phyloP scores from a whole-genome alignment of 345 rosid species.

The Gossypium longicalyx region DNA sequence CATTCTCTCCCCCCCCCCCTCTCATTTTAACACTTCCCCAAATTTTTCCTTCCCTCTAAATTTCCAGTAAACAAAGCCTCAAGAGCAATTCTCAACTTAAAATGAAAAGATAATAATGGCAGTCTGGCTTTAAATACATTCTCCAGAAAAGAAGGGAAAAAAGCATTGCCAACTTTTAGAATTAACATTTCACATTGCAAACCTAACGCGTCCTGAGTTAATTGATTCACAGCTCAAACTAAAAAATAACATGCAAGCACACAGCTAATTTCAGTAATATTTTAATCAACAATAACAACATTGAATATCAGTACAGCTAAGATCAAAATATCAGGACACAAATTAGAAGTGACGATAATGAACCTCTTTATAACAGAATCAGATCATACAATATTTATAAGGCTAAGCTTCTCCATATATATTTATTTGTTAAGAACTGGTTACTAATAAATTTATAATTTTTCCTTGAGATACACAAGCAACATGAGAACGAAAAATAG shows the following conservation, averaged over 20 bases:
- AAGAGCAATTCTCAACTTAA: neutral
- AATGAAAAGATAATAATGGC: neutral
- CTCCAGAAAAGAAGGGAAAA: neutral
- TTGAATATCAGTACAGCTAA: neutral
- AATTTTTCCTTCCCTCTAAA: neutral
- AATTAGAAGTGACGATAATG: neutral
- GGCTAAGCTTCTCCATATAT: neutral
- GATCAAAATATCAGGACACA: neutral
- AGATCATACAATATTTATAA: neutral
- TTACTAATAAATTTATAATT: neutral
- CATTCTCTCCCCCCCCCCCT: no score
- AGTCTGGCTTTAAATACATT: neutral
- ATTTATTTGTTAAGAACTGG: neutral
- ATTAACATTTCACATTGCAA: neutral
- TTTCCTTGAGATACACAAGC: constrained; percentile 1
- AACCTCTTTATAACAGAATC: neutral
- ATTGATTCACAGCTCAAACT: neutral
- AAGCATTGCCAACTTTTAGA: neutral
- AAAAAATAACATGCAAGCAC: neutral
- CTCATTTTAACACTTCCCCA: neutral
- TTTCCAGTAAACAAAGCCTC: neutral
- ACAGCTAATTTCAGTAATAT: neutral
- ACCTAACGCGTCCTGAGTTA: no score
- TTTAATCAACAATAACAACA: neutral
- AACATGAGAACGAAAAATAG: neutral